Base-by-base conservation (phyloP, 2,329 filamentous ascomycete species). In the Colletotrichum sansevieriae region DNA sequence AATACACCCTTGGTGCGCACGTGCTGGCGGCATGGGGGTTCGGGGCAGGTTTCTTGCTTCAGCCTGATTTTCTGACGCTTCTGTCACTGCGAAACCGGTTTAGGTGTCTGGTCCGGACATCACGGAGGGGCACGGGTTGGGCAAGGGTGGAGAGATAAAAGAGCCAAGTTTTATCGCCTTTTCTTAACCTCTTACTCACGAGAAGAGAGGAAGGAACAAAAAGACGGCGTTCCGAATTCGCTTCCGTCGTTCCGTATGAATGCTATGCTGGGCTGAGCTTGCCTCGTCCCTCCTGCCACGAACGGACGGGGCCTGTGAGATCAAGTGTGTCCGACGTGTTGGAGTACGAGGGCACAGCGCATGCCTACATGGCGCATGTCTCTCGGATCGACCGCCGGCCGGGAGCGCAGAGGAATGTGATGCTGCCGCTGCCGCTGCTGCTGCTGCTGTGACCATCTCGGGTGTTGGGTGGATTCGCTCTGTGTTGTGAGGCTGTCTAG, bases 141-240 rank as follows among this genome's bases (percentile, higher is more conserved):
- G 25, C 5, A 29, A 44, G 15, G 44, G 52, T 37, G 18, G 12
- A 3, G 22, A 22, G 54, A 41, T 9, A 13, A 47, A 13, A 41
- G 41, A 7, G 18, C 52, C 60, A 58, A 54, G 54, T 47, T 51
- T 29, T 57, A 11, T 46, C 18, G 46, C 54, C 60, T 59, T 65
- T 61, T 65, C 65, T 68, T 43, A 29, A 59, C 61, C 33, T 68
- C 61, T 59, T 65, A 18, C 18, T 18, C 18, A 18, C 18, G 18
- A 18, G 18, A 18, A 18, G 18, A 18, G 18, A 18, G 18, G 18
- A 2, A 18, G 18, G 18, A 2, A 18, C 1, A 2, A 13, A 5
- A 12, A 6, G 2, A 22, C 13, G 51, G 15, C 63, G 63, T 62
- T 61, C 62, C 63, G 55, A 25, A 22, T 54, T 33, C 39, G 56